Conservation (phyloP, 208 protist species). For the Strigomonas galati region DNA sequence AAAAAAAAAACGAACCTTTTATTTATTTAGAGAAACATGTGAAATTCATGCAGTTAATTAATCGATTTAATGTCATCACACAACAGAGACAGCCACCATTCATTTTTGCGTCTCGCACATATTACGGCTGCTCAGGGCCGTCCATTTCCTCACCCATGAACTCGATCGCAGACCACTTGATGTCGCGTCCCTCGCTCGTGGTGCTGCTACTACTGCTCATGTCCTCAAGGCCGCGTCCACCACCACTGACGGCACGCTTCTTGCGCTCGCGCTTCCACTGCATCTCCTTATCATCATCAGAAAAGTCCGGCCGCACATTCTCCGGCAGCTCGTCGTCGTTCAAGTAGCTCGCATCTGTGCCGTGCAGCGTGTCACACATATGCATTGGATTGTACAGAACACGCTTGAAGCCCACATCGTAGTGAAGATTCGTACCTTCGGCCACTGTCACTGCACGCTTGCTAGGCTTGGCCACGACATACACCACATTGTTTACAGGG, state of each 20-base stretch:
- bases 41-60: background rate
- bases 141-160: background rate
- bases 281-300: slow-evolving; percentile 80
- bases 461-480: background rate
- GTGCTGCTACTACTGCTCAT: background rate
- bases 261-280: slow-evolving; percentile 76
- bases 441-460: slow-evolving; percentile 8
- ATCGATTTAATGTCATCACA: background rate
- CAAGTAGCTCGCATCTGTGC: slow-evolving; percentile 86
- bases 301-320: slow-evolving; percentile 81
- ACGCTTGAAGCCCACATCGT: slow-evolving; percentile 44
- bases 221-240: background rate
- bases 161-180: background rate
- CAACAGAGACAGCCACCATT: background rate
- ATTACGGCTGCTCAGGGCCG: background rate
- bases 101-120: too few relatives aligned
- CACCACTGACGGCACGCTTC: slow-evolving; percentile 14
- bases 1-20: background rate
- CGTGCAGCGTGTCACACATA: slow-evolving; percentile 51
- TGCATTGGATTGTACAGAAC: slow-evolving; percentile 43
- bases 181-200: background rate
- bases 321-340: slow-evolving; percentile 86
- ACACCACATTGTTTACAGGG: slow-evolving; percentile 44
- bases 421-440: slow-evolving; percentile 39
- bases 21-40: background rate